Conservation (phyloP, 441 rosid species). For the Dalechampia spathulata region DNA sequence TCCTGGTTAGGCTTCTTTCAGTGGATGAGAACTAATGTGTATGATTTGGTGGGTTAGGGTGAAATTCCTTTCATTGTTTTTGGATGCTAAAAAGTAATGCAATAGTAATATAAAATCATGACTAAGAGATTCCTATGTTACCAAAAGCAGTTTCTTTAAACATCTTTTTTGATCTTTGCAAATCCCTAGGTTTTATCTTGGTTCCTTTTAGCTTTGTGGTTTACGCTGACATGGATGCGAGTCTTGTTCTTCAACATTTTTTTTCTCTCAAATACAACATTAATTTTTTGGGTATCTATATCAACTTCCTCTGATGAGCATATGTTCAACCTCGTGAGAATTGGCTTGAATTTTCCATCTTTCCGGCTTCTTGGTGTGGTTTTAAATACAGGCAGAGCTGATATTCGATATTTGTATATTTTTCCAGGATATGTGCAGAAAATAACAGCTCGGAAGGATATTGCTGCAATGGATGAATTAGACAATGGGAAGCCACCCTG, state of each 20-base stretch:
- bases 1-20: too few relatives aligned
- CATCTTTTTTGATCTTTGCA: neutral
- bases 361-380: too few relatives aligned
- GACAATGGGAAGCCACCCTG: conserved; percentile 69
- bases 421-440: conserved; percentile 85
- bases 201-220: neutral
- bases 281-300: neutral
- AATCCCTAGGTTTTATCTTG: neutral
- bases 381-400: too few relatives aligned
- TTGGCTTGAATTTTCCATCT: neutral
- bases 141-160: neutral
- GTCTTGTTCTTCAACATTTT: neutral
- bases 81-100: conserved; percentile 4
- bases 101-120: conserved; percentile 4
- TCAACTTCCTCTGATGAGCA: neutral
- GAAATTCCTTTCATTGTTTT: neutral
- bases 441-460: conserved; percentile 79
- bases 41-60: neutral
- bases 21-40: too few relatives aligned
- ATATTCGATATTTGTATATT: too few relatives aligned
- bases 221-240: neutral
- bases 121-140: neutral
- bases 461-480: conserved; percentile 75
- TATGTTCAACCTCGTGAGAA: neutral
- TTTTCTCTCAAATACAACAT: neutral